phyloP scores from a whole-genome alignment of 306 rosid genomes.

The Casuarina equisetifolia region DNA sequence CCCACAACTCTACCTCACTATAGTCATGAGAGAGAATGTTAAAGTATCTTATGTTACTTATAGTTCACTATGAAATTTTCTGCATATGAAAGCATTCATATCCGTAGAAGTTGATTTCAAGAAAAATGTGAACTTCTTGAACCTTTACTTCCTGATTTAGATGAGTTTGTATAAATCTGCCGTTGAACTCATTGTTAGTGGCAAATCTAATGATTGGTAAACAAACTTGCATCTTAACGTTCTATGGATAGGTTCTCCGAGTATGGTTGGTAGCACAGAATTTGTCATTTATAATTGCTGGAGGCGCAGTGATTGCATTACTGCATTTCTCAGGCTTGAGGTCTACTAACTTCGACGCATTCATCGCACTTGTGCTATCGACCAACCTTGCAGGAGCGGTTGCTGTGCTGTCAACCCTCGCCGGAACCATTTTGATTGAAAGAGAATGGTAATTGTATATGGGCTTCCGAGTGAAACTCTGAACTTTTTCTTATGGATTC shows the following conservation, averaged over 20 bases:
- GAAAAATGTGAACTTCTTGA: neutral
- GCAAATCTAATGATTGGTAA: neutral
- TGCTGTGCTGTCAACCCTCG: conserved; percentile 80
- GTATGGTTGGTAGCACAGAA: conserved; percentile 80
- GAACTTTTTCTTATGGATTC: neutral
- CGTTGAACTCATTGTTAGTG: neutral
- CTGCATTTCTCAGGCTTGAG: conserved; percentile 54
- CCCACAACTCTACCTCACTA: no score
- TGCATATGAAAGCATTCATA: no score
- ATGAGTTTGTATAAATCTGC: neutral
- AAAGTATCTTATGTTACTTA: no score
- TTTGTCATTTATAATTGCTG: conserved; percentile 71
- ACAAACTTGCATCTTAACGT: conserved; percentile 16
- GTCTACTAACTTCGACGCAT: conserved; percentile 49
- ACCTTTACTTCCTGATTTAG: neutral
- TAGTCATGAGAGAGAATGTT: no score
- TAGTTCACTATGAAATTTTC: no score
- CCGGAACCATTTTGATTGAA: conserved; percentile 86
- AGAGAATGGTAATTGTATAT: conserved; percentile 76
- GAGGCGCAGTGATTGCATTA: conserved; percentile 56
- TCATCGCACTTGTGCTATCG: conserved; percentile 49
- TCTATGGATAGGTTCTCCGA: conserved; percentile 64
- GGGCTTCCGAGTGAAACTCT: conserved; percentile 5
- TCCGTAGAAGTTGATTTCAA: no score
- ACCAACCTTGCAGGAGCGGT: conserved; percentile 75